Conservation (phyloP, 1,284 basidiomycete species). For the Trametes versicolor region DNA sequence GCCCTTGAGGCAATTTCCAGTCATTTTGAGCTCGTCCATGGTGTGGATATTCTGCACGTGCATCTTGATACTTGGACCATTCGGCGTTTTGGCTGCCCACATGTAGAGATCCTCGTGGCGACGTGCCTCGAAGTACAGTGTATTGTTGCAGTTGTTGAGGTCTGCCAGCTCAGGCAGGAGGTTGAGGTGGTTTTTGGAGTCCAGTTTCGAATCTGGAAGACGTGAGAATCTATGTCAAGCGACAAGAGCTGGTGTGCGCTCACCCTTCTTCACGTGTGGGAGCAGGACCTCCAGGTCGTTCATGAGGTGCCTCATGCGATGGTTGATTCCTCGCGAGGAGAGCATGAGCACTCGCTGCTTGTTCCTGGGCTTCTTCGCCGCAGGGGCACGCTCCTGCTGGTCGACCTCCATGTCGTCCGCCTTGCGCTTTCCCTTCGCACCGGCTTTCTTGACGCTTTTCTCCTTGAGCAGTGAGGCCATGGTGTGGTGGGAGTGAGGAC, state of each 20-base stretch:
- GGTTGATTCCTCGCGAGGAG: conserved; percentile 94
- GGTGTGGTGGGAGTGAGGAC: background rate
- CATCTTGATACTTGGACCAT: conserved; percentile 97
- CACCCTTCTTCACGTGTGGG: conserved; percentile 98
- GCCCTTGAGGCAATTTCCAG: conserved; percentile 98
- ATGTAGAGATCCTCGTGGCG: conserved; percentile 96
- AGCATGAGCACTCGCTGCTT: conserved; percentile 92
- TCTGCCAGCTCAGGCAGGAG: conserved; percentile 98
- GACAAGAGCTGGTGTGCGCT: too few species aligned
- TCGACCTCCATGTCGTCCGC: conserved; percentile 65
- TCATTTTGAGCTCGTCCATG: conserved; percentile 99
- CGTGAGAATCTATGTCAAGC: too few species aligned
- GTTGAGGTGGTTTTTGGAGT: conserved; percentile 95
- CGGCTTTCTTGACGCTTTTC: conserved; percentile 64
- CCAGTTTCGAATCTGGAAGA: conserved; percentile 88
- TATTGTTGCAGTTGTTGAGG: conserved; percentile 98
- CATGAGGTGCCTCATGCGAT: conserved; percentile 98
- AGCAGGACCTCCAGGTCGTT: conserved; percentile 91
- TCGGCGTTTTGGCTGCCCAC: conserved; percentile 97
- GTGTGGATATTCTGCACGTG: conserved; percentile 99
- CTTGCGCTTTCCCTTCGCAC: conserved; percentile 68
- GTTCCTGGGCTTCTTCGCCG: conserved; percentile 73
- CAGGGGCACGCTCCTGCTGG: conserved; percentile 44
- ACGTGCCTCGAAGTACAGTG: conserved; percentile 97
- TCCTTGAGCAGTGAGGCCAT: conserved; percentile 79